Base-by-base conservation (phyloP, 2,329 filamentous ascomycete genomes). In the Polychaeton citri region DNA sequence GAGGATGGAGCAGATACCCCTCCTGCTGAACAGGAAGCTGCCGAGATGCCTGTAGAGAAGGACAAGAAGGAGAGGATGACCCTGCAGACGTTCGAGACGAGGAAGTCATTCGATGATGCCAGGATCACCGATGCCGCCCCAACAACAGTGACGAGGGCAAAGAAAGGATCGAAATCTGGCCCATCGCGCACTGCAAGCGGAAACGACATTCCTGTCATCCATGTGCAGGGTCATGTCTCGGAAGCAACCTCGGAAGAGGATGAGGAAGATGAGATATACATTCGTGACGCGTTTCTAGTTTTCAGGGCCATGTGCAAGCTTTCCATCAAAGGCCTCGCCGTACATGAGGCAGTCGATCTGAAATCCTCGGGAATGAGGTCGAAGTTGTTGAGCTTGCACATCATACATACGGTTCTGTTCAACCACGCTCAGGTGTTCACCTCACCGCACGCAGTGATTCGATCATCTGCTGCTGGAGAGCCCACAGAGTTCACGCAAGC, bases 281-380 rank as follows among this genome's bases (percentile, higher is more conserved):
- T 96, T 49, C 83, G 90, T 48, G 90, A 98, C 62, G 87, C 90
- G 7, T 98, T 96, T 59, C 73, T 98, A 16, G 86, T 98, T 32
- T 96, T 98, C 64, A 76, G 90, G 20, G 94, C 90, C 3, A 90
- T 98, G 64, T 98, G 92, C 69, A 94, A 95, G 60, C 68, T 98
- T 32, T 95, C 88, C 40, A 95, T 88, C 43, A 98, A 98, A 58
- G 67, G 86, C 28, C 68, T 98, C 18, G 76, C 83, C 6, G 77
- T 86, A 2, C 90, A 98, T 43, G 87, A 96, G 58, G 76, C 94
- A 15, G 86, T 88, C 51, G 90, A 98, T 52, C 65, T 94, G 35
- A 86, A 85, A 38, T 88, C 87, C 13, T 87, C 95, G 53, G 84
- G 88, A 24, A 98, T 98, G 88, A 79, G 90, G 41, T 95, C 88